These are phyloP conservation scores for Penicillium sp. DNA, from an alignment of 2,329 filamentous ascomycete genomes.

Conservation along the genomic window DNA sequence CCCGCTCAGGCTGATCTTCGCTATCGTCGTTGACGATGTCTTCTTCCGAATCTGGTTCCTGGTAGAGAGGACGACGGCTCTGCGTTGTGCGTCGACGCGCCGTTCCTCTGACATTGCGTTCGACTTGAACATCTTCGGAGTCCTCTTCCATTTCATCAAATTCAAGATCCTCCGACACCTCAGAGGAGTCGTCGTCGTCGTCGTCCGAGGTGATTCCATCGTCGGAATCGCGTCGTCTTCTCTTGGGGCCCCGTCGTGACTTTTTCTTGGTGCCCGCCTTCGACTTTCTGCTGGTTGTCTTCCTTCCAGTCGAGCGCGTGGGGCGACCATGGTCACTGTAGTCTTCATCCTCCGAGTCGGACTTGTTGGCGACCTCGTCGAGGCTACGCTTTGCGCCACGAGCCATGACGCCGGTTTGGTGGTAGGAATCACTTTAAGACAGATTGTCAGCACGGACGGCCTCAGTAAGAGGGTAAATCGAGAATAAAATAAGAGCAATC, in stretches of 20 bases:
- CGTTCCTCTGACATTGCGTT: constrained; percentile 56
- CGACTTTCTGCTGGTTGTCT: constrained; percentile 25
- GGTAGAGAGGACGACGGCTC: constrained; percentile 54
- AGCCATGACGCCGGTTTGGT: constrained; percentile 29
- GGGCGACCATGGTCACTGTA: constrained; percentile 40
- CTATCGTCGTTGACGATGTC: constrained; percentile 25
- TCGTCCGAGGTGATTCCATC: constrained; percentile 41
- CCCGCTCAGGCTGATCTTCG: constrained; percentile 17
- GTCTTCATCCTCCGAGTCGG: constrained; percentile 46
- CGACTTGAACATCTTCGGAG: constrained; percentile 39
- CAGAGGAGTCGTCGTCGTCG: constrained; percentile 36
- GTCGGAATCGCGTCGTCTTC: constrained; percentile 48
- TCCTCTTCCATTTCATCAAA: constrained; percentile 46
- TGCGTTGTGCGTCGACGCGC: constrained; percentile 52
- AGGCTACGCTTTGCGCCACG: constrained; percentile 39
- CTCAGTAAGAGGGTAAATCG: background rate
- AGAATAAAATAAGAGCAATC: background rate
- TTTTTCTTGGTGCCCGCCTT: constrained; percentile 34
- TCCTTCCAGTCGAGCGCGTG: constrained; percentile 24
- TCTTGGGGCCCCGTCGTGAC: constrained; percentile 34
- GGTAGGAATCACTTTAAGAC: constrained; percentile 6
- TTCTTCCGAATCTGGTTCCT: constrained; percentile 47
- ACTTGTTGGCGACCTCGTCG: constrained; percentile 44
- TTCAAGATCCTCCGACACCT: constrained; percentile 43
- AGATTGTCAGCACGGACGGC: constrained; percentile 2